phyloP scores from a whole-genome alignment of 768 basidiomycete species.

The Rhizopogon roseolus region DNA sequence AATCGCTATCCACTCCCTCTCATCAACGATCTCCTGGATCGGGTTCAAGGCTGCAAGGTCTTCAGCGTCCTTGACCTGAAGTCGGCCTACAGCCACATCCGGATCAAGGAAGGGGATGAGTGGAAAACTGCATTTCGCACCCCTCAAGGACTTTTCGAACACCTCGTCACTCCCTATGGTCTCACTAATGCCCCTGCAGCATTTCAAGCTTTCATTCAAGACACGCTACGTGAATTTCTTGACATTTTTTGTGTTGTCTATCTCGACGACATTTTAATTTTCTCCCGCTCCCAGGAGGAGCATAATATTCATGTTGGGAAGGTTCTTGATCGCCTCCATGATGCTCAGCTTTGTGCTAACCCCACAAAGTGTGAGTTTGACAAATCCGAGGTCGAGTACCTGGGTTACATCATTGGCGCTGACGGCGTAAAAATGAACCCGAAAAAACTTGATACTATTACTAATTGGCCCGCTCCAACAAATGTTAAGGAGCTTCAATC shows the following conservation, averaged over 20 bases:
- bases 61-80: slow-evolving; percentile 34
- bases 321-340: slow-evolving; percentile 28
- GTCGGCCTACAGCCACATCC: slow-evolving; percentile 31
- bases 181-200: slow-evolving; percentile 35
- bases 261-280: slow-evolving; percentile 41
- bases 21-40: slow-evolving; percentile 25
- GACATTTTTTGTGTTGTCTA: slow-evolving; percentile 37
- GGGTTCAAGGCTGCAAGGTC: slow-evolving; percentile 18
- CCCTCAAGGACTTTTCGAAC: slow-evolving; percentile 33
- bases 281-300: slow-evolving; percentile 27
- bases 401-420: slow-evolving; percentile 33
- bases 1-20: slow-evolving; percentile 30
- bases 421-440: slow-evolving; percentile 32
- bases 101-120: slow-evolving; percentile 34
- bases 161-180: slow-evolving; percentile 33
- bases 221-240: slow-evolving; percentile 32
- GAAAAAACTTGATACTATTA: slow-evolving; percentile 31
- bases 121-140: slow-evolving; percentile 41
- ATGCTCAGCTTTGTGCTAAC: slow-evolving; percentile 22
- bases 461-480: slow-evolving; percentile 22
- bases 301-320: slow-evolving; percentile 28
- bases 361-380: slow-evolving; percentile 33
- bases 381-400: slow-evolving; percentile 31
- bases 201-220: slow-evolving; percentile 40
- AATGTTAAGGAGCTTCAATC: slow-evolving; percentile 17